These are phyloP conservation scores for Thalassiosira profunda DNA, from an alignment of 108 stramenopile species.

Conservation along the genomic window DNA sequence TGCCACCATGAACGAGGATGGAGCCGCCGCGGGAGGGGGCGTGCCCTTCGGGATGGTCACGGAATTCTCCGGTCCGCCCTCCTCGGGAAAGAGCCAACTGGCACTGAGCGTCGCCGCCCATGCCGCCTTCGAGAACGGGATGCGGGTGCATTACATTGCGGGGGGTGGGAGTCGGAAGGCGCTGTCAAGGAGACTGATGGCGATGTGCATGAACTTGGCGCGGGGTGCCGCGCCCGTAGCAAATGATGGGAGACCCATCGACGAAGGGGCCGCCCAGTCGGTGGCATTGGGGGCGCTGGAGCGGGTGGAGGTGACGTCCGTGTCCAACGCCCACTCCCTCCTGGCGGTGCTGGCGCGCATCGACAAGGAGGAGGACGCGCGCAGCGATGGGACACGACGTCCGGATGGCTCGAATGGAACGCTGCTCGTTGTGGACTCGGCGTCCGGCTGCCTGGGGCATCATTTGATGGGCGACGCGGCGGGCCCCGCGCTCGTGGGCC, in stretches of 20 bases:
- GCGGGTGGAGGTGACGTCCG: conserved; percentile 13
- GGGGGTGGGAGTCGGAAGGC: conserved; percentile 23
- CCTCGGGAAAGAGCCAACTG: conserved; percentile 52
- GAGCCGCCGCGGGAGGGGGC: conserved; percentile 7
- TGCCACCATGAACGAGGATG: not conserved
- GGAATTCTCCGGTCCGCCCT: conserved; percentile 46
- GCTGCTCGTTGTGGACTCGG: conserved; percentile 46
- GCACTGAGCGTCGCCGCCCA: conserved; percentile 37
- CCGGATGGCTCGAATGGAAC: not conserved
- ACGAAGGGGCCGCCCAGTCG: not conserved
- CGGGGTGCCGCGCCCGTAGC: no score
- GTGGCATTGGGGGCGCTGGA: conserved; percentile 11
- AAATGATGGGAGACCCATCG: not conserved
- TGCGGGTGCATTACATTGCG: conserved; percentile 26
- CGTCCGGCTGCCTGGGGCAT: conserved; percentile 50
- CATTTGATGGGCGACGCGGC: conserved; percentile 23
- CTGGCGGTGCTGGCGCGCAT: conserved; percentile 39
- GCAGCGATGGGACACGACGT: no score
- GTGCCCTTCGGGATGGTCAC: conserved; percentile 46
- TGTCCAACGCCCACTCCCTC: conserved; percentile 36
- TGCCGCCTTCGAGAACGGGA: conserved; percentile 8
- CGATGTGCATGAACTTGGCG: conserved; percentile 16
- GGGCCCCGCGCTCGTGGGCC: conserved; percentile 29
- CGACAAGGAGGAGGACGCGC: conserved; percentile 31
- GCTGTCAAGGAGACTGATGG: conserved; percentile 23